These are phyloP conservation scores for Nitzschia palea DNA, from an alignment of 108 stramenopile species.

Conservation along the genomic window DNA sequence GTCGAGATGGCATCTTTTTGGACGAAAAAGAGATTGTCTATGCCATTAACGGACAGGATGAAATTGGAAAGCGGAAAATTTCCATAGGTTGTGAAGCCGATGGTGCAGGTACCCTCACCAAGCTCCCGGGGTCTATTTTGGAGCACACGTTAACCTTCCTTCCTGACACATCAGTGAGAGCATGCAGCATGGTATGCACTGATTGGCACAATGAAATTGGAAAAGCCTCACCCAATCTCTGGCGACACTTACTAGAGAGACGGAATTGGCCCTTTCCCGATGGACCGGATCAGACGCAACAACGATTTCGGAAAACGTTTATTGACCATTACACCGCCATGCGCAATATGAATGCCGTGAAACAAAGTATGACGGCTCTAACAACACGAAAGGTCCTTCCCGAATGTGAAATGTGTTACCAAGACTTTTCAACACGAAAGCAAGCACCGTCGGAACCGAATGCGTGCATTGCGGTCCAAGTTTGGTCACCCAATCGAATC, in stretches of 20 bases:
- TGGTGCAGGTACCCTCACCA: background rate
- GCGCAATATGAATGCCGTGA: constrained; percentile 35
- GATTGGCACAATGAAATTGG: constrained; percentile 56
- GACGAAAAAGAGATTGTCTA: background rate
- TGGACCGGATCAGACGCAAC: background rate
- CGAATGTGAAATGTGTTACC: constrained; percentile 6
- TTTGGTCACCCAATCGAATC: constrained; percentile 39
- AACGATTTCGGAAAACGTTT: constrained; percentile 32
- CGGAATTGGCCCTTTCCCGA: constrained; percentile 35
- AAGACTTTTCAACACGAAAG: background rate
- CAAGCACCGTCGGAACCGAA: background rate
- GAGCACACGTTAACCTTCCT: constrained; percentile 47
- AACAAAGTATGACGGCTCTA: constrained; percentile 19
- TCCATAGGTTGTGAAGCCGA: background rate
- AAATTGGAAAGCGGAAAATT: background rate
- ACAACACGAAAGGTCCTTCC: constrained; percentile 14
- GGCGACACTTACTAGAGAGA: constrained; percentile 45
- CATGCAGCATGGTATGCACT: constrained; percentile 32
- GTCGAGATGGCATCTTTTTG: constrained; percentile 37
- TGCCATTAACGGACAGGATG: background rate
- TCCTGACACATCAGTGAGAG: constrained; percentile 35
- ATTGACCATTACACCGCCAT: constrained; percentile 34
- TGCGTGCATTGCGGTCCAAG: constrained; percentile 27
- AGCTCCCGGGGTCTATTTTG: constrained; percentile 42
- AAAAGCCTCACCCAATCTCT: constrained; percentile 43